Conservation (phyloP, 495 filamentous ascomycete species). For the Acidiella bohemica region DNA sequence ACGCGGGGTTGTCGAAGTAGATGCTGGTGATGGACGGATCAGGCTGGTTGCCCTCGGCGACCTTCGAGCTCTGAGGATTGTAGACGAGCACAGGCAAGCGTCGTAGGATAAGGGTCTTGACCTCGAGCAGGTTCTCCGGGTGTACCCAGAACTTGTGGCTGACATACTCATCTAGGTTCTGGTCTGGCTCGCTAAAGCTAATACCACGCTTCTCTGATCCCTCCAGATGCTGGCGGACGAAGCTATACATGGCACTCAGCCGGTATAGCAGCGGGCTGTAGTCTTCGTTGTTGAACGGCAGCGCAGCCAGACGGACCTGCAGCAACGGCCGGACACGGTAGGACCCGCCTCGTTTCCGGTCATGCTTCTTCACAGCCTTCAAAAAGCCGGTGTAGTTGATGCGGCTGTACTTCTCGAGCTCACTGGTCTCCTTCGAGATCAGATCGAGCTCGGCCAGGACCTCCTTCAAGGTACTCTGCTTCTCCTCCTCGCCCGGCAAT, state of each 20-base stretch:
- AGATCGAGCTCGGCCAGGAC: slow-evolving; percentile 65
- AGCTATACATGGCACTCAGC: slow-evolving; percentile 90
- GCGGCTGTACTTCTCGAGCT: slow-evolving; percentile 86
- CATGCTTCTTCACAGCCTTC: slow-evolving; percentile 97
- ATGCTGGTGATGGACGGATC: slow-evolving; percentile 90
- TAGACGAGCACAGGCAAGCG: slow-evolving; percentile 84
- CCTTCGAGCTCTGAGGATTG: slow-evolving; percentile 68
- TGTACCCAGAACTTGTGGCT: slow-evolving; percentile 98
- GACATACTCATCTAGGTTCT: slow-evolving; percentile 56
- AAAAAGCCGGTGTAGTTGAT: slow-evolving; percentile 96
- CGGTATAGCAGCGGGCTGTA: slow-evolving; percentile 81
- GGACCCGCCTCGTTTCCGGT: slow-evolving; percentile 61
- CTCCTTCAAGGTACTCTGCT: slow-evolving; percentile 45
- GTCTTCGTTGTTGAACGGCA: slow-evolving; percentile 90
- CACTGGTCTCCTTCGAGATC: slow-evolving; percentile 81
- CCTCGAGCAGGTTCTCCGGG: slow-evolving; percentile 82
- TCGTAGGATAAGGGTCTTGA: slow-evolving; percentile 86
- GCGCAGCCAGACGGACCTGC: slow-evolving; percentile 69
- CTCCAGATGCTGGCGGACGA: slow-evolving; percentile 70
- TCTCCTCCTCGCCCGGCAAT: slow-evolving; percentile 27
- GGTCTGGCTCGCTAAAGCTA: slow-evolving; percentile 23
- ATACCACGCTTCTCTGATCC: slow-evolving; percentile 26
- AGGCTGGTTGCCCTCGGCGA: slow-evolving; percentile 56
- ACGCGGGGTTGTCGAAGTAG: slow-evolving; percentile 83
- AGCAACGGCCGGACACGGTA: slow-evolving; percentile 85